These are phyloP conservation scores for Lathyrus aphaca DNA, from an alignment of 306 rosid species.

Conservation along the genomic window DNA sequence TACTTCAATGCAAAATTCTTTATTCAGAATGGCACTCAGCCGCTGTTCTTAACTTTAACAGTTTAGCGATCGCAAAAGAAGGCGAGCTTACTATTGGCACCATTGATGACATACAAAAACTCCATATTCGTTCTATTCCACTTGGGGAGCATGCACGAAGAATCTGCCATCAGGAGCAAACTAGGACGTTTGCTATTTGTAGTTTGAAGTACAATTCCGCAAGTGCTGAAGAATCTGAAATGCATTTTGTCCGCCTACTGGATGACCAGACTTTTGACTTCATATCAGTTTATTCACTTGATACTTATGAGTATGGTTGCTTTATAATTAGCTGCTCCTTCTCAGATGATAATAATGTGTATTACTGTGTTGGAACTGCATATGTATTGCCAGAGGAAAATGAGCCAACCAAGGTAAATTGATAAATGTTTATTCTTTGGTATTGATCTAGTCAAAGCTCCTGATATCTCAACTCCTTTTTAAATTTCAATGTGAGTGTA, in stretches of 20 bases:
- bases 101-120: constrained; percentile 98
- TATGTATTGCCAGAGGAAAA: constrained; percentile 93
- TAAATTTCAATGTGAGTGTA: constrained; percentile 36
- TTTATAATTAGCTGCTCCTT: constrained; percentile 97
- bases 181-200: constrained; percentile 87
- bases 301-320: constrained; percentile 84
- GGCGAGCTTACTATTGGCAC: constrained; percentile 99
- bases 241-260: constrained; percentile 81
- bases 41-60: constrained; percentile 44
- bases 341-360: constrained; percentile 88
- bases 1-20: constrained; percentile 24
- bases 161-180: constrained; percentile 97
- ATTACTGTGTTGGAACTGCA: constrained; percentile 97
- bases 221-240: constrained; percentile 83
- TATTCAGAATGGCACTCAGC: constrained; percentile 20
- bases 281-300: constrained; percentile 82
- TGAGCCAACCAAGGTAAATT: constrained; percentile 86
- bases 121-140: constrained; percentile 94
- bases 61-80: constrained; percentile 97
- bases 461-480: constrained; percentile 32
- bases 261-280: constrained; percentile 97
- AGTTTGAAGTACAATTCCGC: constrained; percentile 78
- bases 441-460: constrained; percentile 19
- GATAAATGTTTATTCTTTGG: constrained; percentile 5
- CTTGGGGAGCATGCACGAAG: constrained; percentile 95